Conservation (phyloP, 495 filamentous ascomycete species). For the Aspergillus carlsbadensis region DNA sequence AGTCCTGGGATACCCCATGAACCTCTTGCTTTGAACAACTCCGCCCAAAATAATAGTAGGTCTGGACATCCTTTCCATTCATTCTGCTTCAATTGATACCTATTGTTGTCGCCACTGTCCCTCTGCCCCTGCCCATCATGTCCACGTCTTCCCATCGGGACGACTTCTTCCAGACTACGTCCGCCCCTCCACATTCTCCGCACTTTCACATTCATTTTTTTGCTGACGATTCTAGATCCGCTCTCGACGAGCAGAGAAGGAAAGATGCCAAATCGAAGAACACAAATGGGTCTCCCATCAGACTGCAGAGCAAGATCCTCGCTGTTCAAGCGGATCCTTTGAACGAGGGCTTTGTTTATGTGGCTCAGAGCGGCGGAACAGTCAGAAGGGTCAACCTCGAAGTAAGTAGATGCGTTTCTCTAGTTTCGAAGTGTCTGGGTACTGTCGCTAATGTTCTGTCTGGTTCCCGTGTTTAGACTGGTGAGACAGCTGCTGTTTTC, state of each 20-base stretch:
- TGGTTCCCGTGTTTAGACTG: constrained; percentile 38
- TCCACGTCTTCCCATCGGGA: constrained; percentile 62
- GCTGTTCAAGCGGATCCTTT: constrained; percentile 69
- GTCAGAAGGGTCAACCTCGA: constrained; percentile 71
- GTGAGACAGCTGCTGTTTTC: constrained; percentile 53
- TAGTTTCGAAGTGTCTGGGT: neutral
- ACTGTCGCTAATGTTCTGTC: constrained; percentile 11
- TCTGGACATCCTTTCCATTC: no score
- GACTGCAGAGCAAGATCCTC: constrained; percentile 80
- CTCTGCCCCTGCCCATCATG: constrained; percentile 47
- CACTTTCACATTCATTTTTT: neutral
- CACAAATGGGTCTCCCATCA: constrained; percentile 76
- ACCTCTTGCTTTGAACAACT: neutral
- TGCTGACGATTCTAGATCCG: constrained; percentile 51
- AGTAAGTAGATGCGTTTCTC: constrained; percentile 62
- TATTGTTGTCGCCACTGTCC: neutral
- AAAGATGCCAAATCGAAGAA: constrained; percentile 80
- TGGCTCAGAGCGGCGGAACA: constrained; percentile 80
- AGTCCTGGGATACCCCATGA: neutral
- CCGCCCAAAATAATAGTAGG: neutral
- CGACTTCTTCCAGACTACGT: constrained; percentile 92
- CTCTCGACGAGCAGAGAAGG: constrained; percentile 68
- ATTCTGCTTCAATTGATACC: neutral
- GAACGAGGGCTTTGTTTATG: constrained; percentile 60
- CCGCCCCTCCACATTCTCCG: constrained; percentile 26